Evolutionary conservation across 352 stramenopile genomes (phyloP), one percentile per base, ranked within the genome.

Genomic region (Phytophthora syringae): DNA sequence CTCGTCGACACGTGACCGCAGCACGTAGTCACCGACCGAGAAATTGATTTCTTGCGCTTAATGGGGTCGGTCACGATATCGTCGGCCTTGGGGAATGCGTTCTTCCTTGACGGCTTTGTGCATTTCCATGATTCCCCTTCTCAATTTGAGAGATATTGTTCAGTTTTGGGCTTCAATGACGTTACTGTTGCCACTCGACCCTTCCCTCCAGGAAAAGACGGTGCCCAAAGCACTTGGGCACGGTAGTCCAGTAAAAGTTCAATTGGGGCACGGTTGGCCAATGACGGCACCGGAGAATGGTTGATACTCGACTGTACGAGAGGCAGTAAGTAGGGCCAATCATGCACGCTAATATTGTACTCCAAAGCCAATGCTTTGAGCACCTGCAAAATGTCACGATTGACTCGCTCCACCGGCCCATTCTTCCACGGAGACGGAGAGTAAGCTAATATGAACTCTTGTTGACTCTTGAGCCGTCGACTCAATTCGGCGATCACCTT

Each of bases 1-100:
- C 9, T 58, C 51, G 21, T 58, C 24, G 9, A 58, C 51, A 6
- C 39, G 40, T 43, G 71, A 76, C 9, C 59, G 30, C 1, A 79
- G 24, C 7, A 80, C 64, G 48, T 70, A 76, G 21, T 76, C 70
- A 16, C 67, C 63, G 1, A 66, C 60, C 1, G 30, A 49, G 32
- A 77, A 74, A 13, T 70, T 69, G 15, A 51, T 30, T 13, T 27
- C 0, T 11, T 40, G 25, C 1, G 16, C 27, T 7, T 74, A 28
- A 6, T 68, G 55, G 0, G 15, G 25, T 28, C 67, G 58, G 0
- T 1, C 48, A 18, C 44, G 24, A 7, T 45, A 52, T 11, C 45
- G 10, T 6, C 28, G 3, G 16, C 24, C 42, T 34, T 67, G 60
- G 11, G 22, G 58, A 7, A 16, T 12, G 0, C 59, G 49, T 7